Percentiles rank a stretch among this genome's conserved stretches.
Conservation (phyloP, 192 early-diverging fungal species). For the Pilaira anomala region DNA sequence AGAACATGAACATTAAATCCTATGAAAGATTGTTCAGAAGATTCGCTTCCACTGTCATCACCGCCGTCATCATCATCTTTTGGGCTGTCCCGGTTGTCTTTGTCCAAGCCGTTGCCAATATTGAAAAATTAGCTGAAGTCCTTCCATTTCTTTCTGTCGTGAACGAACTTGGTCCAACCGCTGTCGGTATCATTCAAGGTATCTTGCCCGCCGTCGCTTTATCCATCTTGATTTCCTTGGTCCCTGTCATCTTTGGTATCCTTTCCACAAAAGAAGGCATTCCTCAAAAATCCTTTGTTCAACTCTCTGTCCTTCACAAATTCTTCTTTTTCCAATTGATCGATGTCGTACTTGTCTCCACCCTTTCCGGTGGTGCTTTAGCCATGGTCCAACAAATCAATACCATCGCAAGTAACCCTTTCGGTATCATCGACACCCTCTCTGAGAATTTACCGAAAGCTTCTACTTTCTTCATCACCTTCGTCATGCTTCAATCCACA, state of each 20-base stretch:
- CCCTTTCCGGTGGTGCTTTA: conserved; percentile 59
- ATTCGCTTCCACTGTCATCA: conserved; percentile 47
- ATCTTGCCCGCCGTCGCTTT: conserved; percentile 71
- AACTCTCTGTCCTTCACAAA: conserved; percentile 60
- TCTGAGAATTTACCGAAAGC: conserved; percentile 67
- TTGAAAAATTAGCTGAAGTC: conserved; percentile 47
- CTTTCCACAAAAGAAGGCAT: conserved; percentile 62
- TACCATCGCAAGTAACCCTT: conserved; percentile 52
- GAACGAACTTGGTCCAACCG: conserved; percentile 31
- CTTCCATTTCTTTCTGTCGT: conserved; percentile 51
- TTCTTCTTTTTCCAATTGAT: conserved; percentile 80
- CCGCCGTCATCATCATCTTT: conserved; percentile 58
- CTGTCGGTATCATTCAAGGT: conserved; percentile 63
- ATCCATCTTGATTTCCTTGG: conserved; percentile 62
- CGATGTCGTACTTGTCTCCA: conserved; percentile 77
- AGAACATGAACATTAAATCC: conserved; percentile 60
- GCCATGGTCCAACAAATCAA: conserved; percentile 10
- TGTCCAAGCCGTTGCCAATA: conserved; percentile 50
- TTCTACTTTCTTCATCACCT: conserved; percentile 83
- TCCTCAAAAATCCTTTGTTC: conserved; percentile 53
- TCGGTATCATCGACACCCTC: conserved; percentile 43
- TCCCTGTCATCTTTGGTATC: conserved; percentile 64
- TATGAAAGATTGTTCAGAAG: conserved; percentile 53
- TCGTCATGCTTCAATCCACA: conserved; percentile 73
- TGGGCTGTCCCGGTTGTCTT: conserved; percentile 74